Percentiles rank a stretch among this genome's conserved stretches.
phyloP scores from a whole-genome alignment of 2,329 filamentous ascomycete genomes.

The Nigrograna mackinnonii region DNA sequence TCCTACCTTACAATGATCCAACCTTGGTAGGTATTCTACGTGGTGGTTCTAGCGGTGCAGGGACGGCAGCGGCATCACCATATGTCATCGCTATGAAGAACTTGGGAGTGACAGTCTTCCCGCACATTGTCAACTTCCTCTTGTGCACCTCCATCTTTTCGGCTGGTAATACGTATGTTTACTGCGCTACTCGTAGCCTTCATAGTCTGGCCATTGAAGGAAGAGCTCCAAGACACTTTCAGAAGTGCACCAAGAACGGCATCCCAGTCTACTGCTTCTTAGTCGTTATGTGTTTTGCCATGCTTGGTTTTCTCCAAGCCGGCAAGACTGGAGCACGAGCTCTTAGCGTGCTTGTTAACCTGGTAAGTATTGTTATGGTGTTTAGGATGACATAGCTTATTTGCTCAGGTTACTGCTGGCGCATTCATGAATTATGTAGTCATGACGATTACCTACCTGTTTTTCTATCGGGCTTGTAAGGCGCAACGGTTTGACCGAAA shows the following conservation, averaged over 20 bases:
- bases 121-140: constrained; percentile 60
- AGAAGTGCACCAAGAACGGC: constrained; percentile 60
- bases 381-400: no score
- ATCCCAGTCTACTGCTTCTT: constrained; percentile 74
- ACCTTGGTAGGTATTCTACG: constrained; percentile 63
- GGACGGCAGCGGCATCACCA: constrained; percentile 64
- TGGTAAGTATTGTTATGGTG: constrained; percentile 73
- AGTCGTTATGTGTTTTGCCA: constrained; percentile 65
- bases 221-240: constrained; percentile 56
- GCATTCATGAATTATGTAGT: constrained; percentile 51
- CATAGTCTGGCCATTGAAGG: constrained; percentile 56
- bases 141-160: constrained; percentile 57
- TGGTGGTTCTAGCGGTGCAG: constrained; percentile 41
- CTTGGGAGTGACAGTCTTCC: constrained; percentile 54
- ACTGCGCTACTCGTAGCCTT: constrained; percentile 53
- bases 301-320: constrained; percentile 75
- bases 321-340: constrained; percentile 62
- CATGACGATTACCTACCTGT: constrained; percentile 59
- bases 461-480: constrained; percentile 54
- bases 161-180: no score
- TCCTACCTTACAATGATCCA: constrained; percentile 67
- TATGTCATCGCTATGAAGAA: no score
- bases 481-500: constrained; percentile 50
- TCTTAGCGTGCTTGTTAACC: no score
- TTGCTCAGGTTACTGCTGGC: constrained; percentile 72